These are phyloP conservation scores for Hypoxylon sp. DNA, from an alignment of 2,329 filamentous ascomycete species.

Conservation along the genomic window DNA sequence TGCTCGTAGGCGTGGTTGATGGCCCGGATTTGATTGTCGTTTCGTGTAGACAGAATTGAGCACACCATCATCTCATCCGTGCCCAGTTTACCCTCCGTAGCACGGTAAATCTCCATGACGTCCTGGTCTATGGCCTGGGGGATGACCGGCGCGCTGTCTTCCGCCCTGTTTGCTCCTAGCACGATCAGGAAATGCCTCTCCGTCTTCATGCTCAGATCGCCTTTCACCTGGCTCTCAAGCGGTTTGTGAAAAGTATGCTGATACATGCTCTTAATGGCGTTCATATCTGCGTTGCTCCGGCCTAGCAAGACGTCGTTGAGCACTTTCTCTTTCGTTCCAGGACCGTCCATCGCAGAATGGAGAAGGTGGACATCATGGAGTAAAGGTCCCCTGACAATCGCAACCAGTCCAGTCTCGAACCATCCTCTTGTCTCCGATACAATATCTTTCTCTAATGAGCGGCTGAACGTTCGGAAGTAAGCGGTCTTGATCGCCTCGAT, in stretches of 20 bases:
- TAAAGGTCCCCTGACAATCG: slow-evolving; percentile 83
- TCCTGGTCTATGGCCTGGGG: slow-evolving; percentile 81
- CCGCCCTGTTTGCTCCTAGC: slow-evolving; percentile 77
- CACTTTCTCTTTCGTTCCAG: slow-evolving; percentile 87
- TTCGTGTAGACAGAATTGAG: slow-evolving; percentile 79
- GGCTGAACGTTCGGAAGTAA: slow-evolving; percentile 73
- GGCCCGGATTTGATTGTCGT: slow-evolving; percentile 85
- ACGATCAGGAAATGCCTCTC: slow-evolving; percentile 88
- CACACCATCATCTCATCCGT: slow-evolving; percentile 84
- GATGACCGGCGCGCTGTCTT: slow-evolving; percentile 81
- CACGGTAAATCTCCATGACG: slow-evolving; percentile 79
- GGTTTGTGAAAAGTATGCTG: slow-evolving; percentile 72
- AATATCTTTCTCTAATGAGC: slow-evolving; percentile 80
- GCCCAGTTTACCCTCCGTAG: slow-evolving; percentile 78
- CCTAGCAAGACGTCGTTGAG: slow-evolving; percentile 88
- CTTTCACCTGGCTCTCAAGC: slow-evolving; percentile 79
- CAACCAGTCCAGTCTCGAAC: slow-evolving; percentile 80
- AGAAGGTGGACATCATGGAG: slow-evolving; percentile 79
- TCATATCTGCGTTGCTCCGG: slow-evolving; percentile 87
- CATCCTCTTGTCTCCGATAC: slow-evolving; percentile 81
- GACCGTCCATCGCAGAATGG: slow-evolving; percentile 78
- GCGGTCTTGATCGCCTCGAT: slow-evolving; percentile 75
- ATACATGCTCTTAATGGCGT: slow-evolving; percentile 86
- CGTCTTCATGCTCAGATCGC: slow-evolving; percentile 88
- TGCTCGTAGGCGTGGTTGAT: slow-evolving; percentile 81